Base-by-base conservation (phyloP, 2,329 filamentous ascomycete species). In the Paecilomyces dactylethromorphus region DNA sequence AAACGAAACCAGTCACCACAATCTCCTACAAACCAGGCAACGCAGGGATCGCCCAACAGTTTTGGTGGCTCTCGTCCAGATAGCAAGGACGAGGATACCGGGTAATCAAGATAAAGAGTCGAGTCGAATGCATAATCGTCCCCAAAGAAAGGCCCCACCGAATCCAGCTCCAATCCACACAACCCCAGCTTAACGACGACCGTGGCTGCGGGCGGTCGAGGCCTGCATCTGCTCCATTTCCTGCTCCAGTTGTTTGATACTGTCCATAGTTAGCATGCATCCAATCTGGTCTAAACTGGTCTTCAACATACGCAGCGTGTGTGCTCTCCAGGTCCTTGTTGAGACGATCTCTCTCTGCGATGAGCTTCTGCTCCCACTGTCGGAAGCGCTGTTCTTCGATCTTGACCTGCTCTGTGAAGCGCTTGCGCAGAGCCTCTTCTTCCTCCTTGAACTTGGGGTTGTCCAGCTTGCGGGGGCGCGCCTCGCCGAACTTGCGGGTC, bases 381-480 rank as follows among this genome's bases (percentile, higher is more conserved):
- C 95, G 87, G 88, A 99, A 99, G 66, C 94, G 88, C 82, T 96
- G 92, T 82, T 99, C 94, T 83, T 99, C 95, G 72, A 99, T 90
- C 90, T 99, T 99, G 83, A 99, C 94, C 79, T 99, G 94, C 82
- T 99, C 94, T 68, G 94, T 99, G 81, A 99, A 99, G 69, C 95
- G 87, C 87, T 99, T 99, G 80, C 94, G 88, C 66, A 99, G 87
- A 63, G 91, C 90, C 84, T 99, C 94, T 76, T 99, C 94, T 80
- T 99, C 94, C 78, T 99, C 94, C 87, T 99, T 99, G 86, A 97
- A 99, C 84, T 99, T 99, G 81, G 94, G 94, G 84, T 99, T 99
- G 82, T 99, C 94, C 70, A 99, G 84, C 86, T 99, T 99, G 79
- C 93, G 86, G 68, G 94, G 94, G 67, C 93, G 88, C 60, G 92